A percentile compares a stretch with the other conserved stretches of the same genome.
Evolutionary conservation across 371 early-diverging fungal species (phyloP).

Genomic region (Rhizopus stolonifer): DNA sequence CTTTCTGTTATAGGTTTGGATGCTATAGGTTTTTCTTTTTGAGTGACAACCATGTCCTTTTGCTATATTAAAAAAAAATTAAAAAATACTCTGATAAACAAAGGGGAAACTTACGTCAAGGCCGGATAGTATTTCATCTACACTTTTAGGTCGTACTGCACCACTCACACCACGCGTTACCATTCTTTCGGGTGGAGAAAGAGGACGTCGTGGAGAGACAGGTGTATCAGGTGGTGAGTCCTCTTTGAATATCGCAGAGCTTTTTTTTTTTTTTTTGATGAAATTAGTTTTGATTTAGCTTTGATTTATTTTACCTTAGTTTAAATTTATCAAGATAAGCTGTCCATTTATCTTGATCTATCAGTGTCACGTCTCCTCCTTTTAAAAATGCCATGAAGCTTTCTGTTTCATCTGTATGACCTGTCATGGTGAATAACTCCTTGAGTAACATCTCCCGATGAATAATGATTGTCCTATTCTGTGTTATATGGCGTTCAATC

Average conservation of each 20-base stretch:
- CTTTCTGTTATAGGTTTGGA: not conserved
- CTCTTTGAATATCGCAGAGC: constrained; percentile 6
- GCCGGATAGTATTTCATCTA: constrained; percentile 57
- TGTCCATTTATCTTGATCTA: constrained; percentile 39
- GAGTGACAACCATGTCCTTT: constrained; percentile 1
- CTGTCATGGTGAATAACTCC: constrained; percentile 39
- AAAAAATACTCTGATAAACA: not conserved
- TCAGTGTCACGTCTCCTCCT: constrained; percentile 27
- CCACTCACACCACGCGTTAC: constrained; percentile 72
- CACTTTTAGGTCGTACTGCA: constrained; percentile 61
- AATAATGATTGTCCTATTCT: constrained; percentile 23
- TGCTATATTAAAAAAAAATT: constrained; percentile 10
- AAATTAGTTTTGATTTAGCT: not conserved
- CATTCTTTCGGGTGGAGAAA: constrained; percentile 72
- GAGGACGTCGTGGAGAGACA: constrained; percentile 27
- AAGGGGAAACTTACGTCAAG: constrained; percentile 34
- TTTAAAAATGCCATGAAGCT: constrained; percentile 29
- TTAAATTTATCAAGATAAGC: constrained; percentile 35
- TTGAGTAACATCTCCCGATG: constrained; percentile 36
- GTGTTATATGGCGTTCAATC: not conserved
- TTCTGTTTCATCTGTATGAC: constrained; percentile 18
- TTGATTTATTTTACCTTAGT: constrained; percentile 20
- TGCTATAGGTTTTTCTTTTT: not conserved
- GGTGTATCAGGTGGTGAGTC: not conserved
- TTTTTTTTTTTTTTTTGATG: not conserved